Evolutionary conservation across 164 flowering plant genomes (phyloP), one percentile per base, ranked within the genome.

Genomic region (Protea cynaroides): DNA sequence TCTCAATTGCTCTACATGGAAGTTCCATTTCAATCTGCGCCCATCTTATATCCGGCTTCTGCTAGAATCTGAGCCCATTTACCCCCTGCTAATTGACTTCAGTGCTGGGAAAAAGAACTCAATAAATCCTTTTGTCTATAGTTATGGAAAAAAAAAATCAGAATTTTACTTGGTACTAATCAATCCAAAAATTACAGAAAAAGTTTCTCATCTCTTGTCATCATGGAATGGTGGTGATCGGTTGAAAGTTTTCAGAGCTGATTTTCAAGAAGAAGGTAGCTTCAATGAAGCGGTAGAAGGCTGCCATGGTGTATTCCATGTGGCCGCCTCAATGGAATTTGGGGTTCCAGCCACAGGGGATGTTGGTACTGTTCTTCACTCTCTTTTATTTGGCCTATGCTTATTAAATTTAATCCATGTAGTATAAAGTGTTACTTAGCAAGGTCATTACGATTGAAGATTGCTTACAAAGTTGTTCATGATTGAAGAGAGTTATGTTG

Each of bases 231-330:
- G 69, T 1, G 34, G 64, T 5, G 78, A 77, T 15, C 75, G 74
- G 49, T 61, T 89, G 68, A 83, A 75, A 69, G 63, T 89, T 56
- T 89, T 85, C 76, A 77, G 57, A 66, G 87, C 91, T 21, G 88
- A 87, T 71, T 66, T 87, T 69, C 64, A 68, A n/a, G 83, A 84
- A 58, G 86, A 87, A 61, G 90, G 91, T 24, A 87, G 92, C 78
- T 87, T 82, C 43, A 85, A 89, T 40, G 84, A 83, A 60, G 90
- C 93, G 7, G 81, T 89, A 7, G 65, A 79, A 59, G 87, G 78
- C 46, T 89, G 96, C 51, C 64, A 80, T 65, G 92, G 93, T 8
- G 89, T 89, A 0, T 89, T 83, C 53, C 90, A 85, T 75, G 89
- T 87, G 49, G 92, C 96, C 40, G 85, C 89, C 61, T 72, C 88